Percentiles rank a stretch among this genome's conserved stretches.
phyloP scores from a whole-genome alignment of 148 eudicot genomes.

The Vaccinium darrowii region DNA sequence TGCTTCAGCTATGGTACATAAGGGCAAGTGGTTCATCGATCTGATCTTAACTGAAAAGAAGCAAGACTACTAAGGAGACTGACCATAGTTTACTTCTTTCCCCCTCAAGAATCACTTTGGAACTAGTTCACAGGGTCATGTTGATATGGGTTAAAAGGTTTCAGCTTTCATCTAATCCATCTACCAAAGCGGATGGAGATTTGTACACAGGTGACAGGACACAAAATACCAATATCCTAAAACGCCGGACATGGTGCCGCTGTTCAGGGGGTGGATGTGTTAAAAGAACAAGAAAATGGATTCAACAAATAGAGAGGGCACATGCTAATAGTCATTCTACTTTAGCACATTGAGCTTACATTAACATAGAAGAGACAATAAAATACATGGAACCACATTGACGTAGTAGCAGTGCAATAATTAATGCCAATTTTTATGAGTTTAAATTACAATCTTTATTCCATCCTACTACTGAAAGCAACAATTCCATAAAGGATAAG shows the following conservation, averaged over 20 bases:
- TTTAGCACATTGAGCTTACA: background rate
- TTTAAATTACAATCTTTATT: background rate
- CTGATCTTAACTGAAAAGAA: background rate
- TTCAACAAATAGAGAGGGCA: background rate
- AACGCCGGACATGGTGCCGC: background rate
- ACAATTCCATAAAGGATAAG: background rate
- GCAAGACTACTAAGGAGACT: background rate
- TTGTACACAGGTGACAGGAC: background rate
- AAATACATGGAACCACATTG: background rate
- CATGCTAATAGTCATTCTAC: background rate
- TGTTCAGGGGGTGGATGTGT: background rate
- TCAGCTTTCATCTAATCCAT: background rate
- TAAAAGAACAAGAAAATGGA: background rate
- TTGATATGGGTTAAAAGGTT: background rate
- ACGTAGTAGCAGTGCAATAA: background rate
- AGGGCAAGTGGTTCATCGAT: slow-evolving; percentile 5
- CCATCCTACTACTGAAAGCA: background rate
- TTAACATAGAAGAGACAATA: background rate
- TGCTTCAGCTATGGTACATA: background rate
- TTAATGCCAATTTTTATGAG: background rate
- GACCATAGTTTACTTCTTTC: slow-evolving; percentile 1
- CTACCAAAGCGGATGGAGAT: background rate
- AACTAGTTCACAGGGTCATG: background rate
- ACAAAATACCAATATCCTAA: background rate
- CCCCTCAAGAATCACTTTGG: background rate